phyloP scores from a whole-genome alignment of 768 basidiomycete genomes.

The Trametes cubensis region DNA sequence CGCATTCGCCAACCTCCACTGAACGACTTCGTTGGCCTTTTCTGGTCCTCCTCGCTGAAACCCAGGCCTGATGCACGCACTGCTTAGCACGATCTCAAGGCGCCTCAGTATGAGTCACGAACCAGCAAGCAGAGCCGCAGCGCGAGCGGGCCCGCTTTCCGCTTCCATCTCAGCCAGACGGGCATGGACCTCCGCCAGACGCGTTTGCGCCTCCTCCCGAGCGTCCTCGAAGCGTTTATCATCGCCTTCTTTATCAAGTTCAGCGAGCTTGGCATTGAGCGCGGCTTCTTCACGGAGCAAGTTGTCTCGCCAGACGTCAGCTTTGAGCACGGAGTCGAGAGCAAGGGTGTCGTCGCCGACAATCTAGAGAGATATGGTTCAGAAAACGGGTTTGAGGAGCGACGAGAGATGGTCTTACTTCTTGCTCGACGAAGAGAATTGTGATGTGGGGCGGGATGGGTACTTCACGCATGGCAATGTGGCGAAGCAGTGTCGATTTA shows the following conservation, averaged over 20 bases:
- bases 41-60: constrained; percentile 87
- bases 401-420: constrained; percentile 50
- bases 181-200: constrained; percentile 87
- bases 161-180: constrained; percentile 98
- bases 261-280: constrained; percentile 72
- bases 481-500: constrained; percentile 93
- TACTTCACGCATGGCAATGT: constrained; percentile 94
- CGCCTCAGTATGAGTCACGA: constrained; percentile 11
- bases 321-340: constrained; percentile 94
- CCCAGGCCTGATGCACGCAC: constrained; percentile 67
- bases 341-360: constrained; percentile 92
- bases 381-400: neutral
- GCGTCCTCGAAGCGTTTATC: constrained; percentile 83
- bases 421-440: constrained; percentile 98
- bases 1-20: constrained; percentile 99
- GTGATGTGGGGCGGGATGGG: constrained; percentile 94
- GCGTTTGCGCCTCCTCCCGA: constrained; percentile 78
- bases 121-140: constrained; percentile 88
- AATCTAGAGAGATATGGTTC: constrained; percentile 56
- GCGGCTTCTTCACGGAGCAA: constrained; percentile 81
- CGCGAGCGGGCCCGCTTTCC: constrained; percentile 93
- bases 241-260: constrained; percentile 73
- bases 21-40: constrained; percentile 80
- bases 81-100: neutral
- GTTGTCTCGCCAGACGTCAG: constrained; percentile 98